These are phyloP conservation scores for Tremella yokohamensis DNA, from an alignment of 768 basidiomycete genomes.

Conservation along the genomic window DNA sequence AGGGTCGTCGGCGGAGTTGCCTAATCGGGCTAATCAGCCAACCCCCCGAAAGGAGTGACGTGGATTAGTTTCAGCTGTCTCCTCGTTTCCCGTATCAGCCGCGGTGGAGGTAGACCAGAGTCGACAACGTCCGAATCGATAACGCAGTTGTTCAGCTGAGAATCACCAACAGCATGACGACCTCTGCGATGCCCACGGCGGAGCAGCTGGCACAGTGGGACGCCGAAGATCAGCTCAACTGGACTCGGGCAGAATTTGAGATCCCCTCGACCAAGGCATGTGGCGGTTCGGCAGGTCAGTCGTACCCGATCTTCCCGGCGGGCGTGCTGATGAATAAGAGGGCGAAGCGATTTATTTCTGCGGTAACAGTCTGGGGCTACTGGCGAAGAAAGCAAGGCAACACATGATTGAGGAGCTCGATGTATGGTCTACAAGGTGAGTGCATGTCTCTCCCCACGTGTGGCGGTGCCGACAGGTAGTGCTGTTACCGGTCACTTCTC, in stretches of 20 bases:
- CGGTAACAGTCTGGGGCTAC: constrained; percentile 88
- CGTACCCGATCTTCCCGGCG: background rate
- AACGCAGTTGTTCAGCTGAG: too few relatives aligned
- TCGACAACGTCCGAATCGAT: too few relatives aligned
- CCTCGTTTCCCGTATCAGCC: too few relatives aligned
- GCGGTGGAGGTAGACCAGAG: too few relatives aligned
- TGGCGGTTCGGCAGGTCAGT: constrained; percentile 42
- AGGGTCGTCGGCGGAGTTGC: too few relatives aligned
- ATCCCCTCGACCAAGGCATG: constrained; percentile 42
- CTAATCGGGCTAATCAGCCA: too few relatives aligned
- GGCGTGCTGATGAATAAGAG: constrained; percentile 18
- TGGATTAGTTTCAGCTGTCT: too few relatives aligned
- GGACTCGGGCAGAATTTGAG: constrained; percentile 50
- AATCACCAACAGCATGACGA: too few relatives aligned
- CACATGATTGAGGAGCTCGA: constrained; percentile 77
- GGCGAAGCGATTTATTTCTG: constrained; percentile 69
- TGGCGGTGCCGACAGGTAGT: constrained; percentile 53
- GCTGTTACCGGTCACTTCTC: constrained; percentile 83
- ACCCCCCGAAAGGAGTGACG: too few relatives aligned
- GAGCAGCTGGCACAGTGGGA: constrained; percentile 24
- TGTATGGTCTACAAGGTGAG: constrained; percentile 68
- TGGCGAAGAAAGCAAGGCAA: constrained; percentile 67
- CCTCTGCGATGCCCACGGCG: background rate
- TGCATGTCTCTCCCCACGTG: background rate
- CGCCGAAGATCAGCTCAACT: constrained; percentile 38